These are phyloP conservation scores for Coniophora puteana DNA, from an alignment of 1,284 basidiomycete genomes.

Conservation along the genomic window DNA sequence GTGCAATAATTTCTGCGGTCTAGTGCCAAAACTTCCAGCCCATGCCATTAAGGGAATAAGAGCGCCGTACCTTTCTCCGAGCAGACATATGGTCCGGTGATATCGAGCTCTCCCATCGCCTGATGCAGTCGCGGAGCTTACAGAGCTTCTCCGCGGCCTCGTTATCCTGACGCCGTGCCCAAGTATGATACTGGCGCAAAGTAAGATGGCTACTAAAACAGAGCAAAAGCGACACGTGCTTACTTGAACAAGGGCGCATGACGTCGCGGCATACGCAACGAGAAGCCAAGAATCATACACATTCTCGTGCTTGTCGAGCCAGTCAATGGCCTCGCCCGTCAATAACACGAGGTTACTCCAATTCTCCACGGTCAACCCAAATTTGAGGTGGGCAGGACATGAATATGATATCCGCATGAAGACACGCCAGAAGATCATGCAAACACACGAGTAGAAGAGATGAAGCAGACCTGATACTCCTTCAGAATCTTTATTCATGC, in stretches of 20 bases:
- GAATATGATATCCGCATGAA: slow-evolving; percentile 94
- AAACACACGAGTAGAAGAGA: slow-evolving; percentile 81
- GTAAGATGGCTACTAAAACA: slow-evolving; percentile 4
- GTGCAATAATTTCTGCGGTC: slow-evolving; percentile 89
- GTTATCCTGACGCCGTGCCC: slow-evolving; percentile 78
- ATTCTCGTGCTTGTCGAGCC: slow-evolving; percentile 80
- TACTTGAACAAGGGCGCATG: slow-evolving; percentile 90
- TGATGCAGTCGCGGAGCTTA: slow-evolving; percentile 78
- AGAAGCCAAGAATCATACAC: slow-evolving; percentile 86
- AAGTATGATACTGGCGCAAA: slow-evolving; percentile 80
- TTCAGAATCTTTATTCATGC: slow-evolving; percentile 3
- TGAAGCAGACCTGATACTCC: slow-evolving; percentile 70
- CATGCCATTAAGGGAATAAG: slow-evolving; percentile 18
- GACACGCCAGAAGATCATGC: slow-evolving; percentile 89
- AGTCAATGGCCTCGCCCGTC: slow-evolving; percentile 82
- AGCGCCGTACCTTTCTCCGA: slow-evolving; percentile 70
- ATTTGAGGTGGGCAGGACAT: slow-evolving; percentile 82
- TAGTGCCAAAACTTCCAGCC: slow-evolving; percentile 32
- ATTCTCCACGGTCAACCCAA: slow-evolving; percentile 74
- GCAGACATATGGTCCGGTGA: slow-evolving; percentile 87
- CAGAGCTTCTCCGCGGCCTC: slow-evolving; percentile 73
- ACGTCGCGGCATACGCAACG: slow-evolving; percentile 86
- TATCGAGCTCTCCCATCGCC: slow-evolving; percentile 78
- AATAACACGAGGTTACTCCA: slow-evolving; percentile 75
- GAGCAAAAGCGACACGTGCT: slow-evolving; percentile 23